Conservation (phyloP, 257 asterid genomes). For the Solanum ossicruentum region DNA sequence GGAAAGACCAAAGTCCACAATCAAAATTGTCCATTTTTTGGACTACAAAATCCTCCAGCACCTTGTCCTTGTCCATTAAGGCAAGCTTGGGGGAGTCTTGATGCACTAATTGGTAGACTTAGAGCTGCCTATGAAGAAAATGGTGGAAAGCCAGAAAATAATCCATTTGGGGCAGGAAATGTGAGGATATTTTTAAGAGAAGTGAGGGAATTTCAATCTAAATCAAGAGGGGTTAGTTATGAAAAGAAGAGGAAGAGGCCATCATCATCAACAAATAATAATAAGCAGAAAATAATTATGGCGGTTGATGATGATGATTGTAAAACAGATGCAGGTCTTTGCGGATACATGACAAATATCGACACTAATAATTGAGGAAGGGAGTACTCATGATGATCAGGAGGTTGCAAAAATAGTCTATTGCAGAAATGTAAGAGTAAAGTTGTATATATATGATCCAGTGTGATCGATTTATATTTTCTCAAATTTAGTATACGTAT, state of each 20-base stretch:
- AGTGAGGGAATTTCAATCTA: constrained; percentile 31
- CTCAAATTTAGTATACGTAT: fast-evolving
- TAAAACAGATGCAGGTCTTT: neutral
- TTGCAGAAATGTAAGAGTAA: neutral
- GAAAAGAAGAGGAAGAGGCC: constrained; percentile 26
- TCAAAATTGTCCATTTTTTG: constrained; percentile 25
- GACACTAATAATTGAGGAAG: neutral
- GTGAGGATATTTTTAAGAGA: constrained; percentile 26
- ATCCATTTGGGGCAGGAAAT: constrained; percentile 26
- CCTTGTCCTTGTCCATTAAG: constrained; percentile 29
- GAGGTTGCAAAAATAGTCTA: neutral
- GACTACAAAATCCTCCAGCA: constrained; percentile 16
- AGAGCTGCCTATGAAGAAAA: constrained; percentile 32
- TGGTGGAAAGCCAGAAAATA: constrained; percentile 21
- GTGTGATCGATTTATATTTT: neutral
- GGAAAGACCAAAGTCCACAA: constrained; percentile 28
- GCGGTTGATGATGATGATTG: neutral
- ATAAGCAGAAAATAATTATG: neutral
- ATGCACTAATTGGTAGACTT: constrained; percentile 30
- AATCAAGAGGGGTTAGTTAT: constrained; percentile 30
- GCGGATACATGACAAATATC: neutral
- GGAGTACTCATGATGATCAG: neutral
- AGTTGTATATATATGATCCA: neutral
- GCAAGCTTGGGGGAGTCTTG: constrained; percentile 38
- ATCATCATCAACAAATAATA: neutral